Evolutionary conservation across 1,284 basidiomycete species (phyloP), one percentile per base, ranked within the genome.

Genomic region (Anthracocystis setariae): DNA sequence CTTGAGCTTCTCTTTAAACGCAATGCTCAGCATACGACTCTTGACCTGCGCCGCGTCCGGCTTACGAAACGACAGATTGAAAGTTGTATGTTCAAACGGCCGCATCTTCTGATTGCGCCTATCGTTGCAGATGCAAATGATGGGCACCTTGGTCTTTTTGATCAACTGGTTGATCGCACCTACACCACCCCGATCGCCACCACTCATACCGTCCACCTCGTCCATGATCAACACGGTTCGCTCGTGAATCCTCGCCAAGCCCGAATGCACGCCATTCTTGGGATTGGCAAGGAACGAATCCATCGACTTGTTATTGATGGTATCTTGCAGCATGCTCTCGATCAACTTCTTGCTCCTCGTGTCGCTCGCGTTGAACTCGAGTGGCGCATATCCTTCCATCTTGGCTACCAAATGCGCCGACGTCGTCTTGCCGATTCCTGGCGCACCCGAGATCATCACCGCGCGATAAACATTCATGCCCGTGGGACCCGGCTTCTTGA

Each of bases 161-260:
- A 98, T 96, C 58, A 99, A 82, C 0, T 89, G 88, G 64, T 94
- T 94, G 77, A 98, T 84, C 8, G 95, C 95, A 27, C 93, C 94
- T 1, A 98, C 91, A 66, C 95, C 95, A 20, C 96, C 95, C 49
- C 95, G 88, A 84, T 99, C 96, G 24, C 95, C 95, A 2, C 92
- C 92, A 7, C 93, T 96, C 94, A 98, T 98, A 8, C 96, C 95
- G 77, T 99, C 95, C 0, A 98, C 95, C 83, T 99, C 96, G 81
- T 99, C 96, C 93, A 99, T 97, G 82, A 98, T 98, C 43, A 98
- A 85, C 71, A 93, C 93, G 0, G 91, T 89, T 77, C 87, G 89
- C 72, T 92, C 88, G 0, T 91, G 92, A 64, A 97, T 88, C 12
- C 89, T 70, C 32, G 43, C 65, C 12, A 61, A 42, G 47, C 37